Base-by-base conservation (phyloP, 768 basidiomycete genomes). In the Tylopilus plumbeoviolaceoides region DNA sequence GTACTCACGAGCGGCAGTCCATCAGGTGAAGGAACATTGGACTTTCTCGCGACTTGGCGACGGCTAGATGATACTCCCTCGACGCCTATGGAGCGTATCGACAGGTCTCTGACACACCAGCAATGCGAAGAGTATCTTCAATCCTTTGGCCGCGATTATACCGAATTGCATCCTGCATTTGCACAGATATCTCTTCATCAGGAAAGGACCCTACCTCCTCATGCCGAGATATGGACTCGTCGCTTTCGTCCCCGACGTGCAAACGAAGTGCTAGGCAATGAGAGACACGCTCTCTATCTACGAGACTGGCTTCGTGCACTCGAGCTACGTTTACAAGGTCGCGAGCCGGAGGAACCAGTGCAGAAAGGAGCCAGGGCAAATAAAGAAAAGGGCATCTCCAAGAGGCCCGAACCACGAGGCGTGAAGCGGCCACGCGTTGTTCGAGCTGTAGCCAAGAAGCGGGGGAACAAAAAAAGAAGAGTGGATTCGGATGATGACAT, bases 221-320 rank as follows among this genome's bases (percentile, higher is more conserved):
- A 38, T 50, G 28, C 45, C 72, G 76, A 81, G 38, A 68, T 79
- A 12, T 95, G 92, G 91, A 70, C 78, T 18, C 81, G 85, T 43
- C 85, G 80, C 60, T 94, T 87, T 80, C 82, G 80, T 18, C 93
- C 93, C 23, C 77, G 76, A 48, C 72, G 77, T 39, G 90, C 91
- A 12, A 77, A 79, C 21, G 81, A 94, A 55, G 82, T 93, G 4
- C 73, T 95, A 1, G 90, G 90, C 7, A 94, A 93, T 62, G 83
- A 89, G 65, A 64, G 69, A 9, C 79, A 81, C 45, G 86, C 91
- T 1, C 59, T 75, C 25, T 89, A 85, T 67, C 73, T 95, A 50
- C 80, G 87, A 36, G 81, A 87, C 47, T 95, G 92, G 92, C 74
- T 95, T 44, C 69, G 70, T 23, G 83, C 87, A n/a, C 77, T 90